phyloP scores from a whole-genome alignment of 106 monocot genomes.

The Narthecium ossifragum region DNA sequence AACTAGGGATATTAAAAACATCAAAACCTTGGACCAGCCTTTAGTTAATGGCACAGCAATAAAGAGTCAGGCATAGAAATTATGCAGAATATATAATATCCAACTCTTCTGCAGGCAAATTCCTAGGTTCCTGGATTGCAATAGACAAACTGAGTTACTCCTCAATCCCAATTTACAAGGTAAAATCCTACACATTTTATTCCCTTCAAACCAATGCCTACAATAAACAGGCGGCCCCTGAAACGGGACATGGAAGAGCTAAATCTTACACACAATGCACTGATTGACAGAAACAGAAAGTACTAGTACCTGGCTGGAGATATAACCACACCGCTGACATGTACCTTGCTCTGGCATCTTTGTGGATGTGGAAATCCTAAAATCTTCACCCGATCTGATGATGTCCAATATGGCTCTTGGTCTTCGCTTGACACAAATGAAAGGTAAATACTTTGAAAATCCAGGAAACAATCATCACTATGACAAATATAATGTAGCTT shows the following conservation, averaged over 20 bases:
- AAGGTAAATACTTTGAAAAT: background rate
- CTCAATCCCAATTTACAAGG: background rate
- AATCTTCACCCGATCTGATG: constrained; percentile 88
- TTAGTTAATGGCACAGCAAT: no score
- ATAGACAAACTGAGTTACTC: no score
- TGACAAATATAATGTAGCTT: no score
- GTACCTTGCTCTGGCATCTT: constrained; percentile 98
- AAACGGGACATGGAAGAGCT: background rate
- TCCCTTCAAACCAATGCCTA: background rate
- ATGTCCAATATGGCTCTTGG: constrained; percentile 94
- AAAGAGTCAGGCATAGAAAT: no score
- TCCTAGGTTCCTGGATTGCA: no score
- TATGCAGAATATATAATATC: no score
- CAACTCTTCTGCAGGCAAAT: no score
- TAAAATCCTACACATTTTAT: background rate
- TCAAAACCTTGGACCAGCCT: no score
- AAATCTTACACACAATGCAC: background rate
- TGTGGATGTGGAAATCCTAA: constrained; percentile 81
- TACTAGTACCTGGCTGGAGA: constrained; percentile 86
- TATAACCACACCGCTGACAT: constrained; percentile 93
- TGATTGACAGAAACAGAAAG: background rate
- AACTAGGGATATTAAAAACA: no score
- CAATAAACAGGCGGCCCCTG: background rate
- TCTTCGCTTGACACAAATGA: constrained; percentile 25
- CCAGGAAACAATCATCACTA: no score